Conservation (phyloP, 805 yeast genomes). For the Metschnikowia anglica region DNA sequence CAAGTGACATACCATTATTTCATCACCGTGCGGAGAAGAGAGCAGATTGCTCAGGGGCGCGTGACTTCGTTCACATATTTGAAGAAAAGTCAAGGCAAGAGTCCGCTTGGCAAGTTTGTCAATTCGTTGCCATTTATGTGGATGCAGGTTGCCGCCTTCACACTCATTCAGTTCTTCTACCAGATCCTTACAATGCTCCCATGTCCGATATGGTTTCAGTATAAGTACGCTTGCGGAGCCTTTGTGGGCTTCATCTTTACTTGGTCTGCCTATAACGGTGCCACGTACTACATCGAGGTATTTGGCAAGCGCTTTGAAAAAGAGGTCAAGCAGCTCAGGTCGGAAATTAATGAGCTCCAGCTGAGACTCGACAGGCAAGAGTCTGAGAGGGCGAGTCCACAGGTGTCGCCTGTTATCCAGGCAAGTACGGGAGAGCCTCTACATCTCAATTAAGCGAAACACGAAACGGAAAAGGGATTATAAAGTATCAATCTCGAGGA, state of each 20-base stretch:
- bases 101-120: slow-evolving; percentile 70
- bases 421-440: slow-evolving; percentile 3
- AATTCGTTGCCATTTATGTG: slow-evolving; percentile 76
- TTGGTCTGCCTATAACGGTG: slow-evolving; percentile 88
- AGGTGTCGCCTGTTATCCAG: slow-evolving; percentile 13
- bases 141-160: slow-evolving; percentile 85
- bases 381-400: slow-evolving; percentile 15
- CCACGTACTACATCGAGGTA: slow-evolving; percentile 87
- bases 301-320: slow-evolving; percentile 89
- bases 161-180: slow-evolving; percentile 81
- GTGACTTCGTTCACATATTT: slow-evolving; percentile 86
- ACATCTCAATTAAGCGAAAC: not conserved
- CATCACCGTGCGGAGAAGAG: slow-evolving; percentile 76
- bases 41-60: slow-evolving; percentile 80
- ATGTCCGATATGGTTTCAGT: slow-evolving; percentile 84
- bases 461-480: not conserved
- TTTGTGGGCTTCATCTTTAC: slow-evolving; percentile 74
- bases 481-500: not conserved
- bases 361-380: slow-evolving; percentile 17
- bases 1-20: slow-evolving; percentile 88
- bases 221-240: slow-evolving; percentile 61
- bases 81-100: slow-evolving; percentile 65
- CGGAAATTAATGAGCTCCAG: slow-evolving; percentile 69
- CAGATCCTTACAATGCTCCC: slow-evolving; percentile 84
- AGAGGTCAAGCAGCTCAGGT: slow-evolving; percentile 70